phyloP scores from a whole-genome alignment of 108 stramenopile species.

The Skeletonema menzelii region DNA sequence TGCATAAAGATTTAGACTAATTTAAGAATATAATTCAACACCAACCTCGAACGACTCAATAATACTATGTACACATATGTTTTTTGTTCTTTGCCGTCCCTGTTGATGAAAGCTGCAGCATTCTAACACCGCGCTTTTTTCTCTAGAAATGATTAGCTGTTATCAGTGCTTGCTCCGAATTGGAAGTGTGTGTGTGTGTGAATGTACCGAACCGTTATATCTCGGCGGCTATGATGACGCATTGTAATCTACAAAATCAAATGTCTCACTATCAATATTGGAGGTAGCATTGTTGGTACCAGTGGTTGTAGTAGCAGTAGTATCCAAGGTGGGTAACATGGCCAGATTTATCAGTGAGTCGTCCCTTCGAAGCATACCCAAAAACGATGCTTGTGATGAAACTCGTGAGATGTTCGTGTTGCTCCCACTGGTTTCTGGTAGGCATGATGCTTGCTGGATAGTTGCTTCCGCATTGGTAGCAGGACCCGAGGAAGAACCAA shows the following conservation, averaged over 20 bases:
- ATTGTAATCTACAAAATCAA: not conserved
- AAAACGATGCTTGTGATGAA: constrained; percentile 3
- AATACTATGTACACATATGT: not conserved
- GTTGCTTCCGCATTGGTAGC: not conserved
- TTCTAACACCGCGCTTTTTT: not conserved
- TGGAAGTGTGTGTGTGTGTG: no score
- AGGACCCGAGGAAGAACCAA: not conserved
- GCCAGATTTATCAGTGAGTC: constrained; percentile 78
- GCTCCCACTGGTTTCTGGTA: not conserved
- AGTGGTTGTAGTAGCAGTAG: not conserved
- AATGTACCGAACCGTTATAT: no score
- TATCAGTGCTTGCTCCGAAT: no score
- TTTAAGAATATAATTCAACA: no score
- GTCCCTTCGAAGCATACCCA: constrained; percentile 61
- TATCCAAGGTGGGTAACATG: constrained; percentile 54
- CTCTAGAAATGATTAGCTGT: not conserved
- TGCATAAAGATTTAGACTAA: no score
- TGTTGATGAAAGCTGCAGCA: not conserved
- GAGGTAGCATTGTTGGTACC: not conserved
- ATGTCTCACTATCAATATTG: not conserved
- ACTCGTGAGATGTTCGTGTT: not conserved
- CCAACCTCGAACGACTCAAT: constrained; percentile 28
- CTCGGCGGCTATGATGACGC: not conserved
- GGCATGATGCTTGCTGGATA: no score
- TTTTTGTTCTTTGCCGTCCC: not conserved